Evolutionary conservation across 2,329 filamentous ascomycete genomes (phyloP).

Genomic region (Nemania sp.): DNA sequence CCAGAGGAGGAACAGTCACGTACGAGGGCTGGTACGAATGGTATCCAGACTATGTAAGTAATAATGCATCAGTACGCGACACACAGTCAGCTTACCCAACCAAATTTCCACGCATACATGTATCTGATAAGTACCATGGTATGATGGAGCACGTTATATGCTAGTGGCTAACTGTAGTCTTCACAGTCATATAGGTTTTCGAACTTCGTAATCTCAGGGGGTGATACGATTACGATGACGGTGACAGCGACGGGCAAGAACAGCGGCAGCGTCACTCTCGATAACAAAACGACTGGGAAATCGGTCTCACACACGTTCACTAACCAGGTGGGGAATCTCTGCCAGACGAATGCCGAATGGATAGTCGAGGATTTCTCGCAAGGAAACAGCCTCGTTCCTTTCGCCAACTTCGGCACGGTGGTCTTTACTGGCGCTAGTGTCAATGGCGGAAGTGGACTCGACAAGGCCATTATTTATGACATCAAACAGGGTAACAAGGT

Average conservation of each 20-base stretch:
- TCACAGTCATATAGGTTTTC: slow-evolving; percentile 60
- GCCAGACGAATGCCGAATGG: slow-evolving; percentile 71
- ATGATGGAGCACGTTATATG: background rate
- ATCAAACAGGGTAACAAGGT: slow-evolving; percentile 58
- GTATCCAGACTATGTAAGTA: slow-evolving; percentile 64
- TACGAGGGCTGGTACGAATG: slow-evolving; percentile 71
- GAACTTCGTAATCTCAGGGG: slow-evolving; percentile 55
- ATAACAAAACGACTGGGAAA: slow-evolving; percentile 64
- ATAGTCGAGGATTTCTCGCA: slow-evolving; percentile 68
- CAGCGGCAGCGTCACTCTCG: slow-evolving; percentile 35
- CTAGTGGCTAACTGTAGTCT: background rate
- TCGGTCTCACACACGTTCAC: slow-evolving; percentile 64
- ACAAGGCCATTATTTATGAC: slow-evolving; percentile 58
- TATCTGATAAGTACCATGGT: background rate
- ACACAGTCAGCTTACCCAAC: background rate
- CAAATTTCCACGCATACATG: background rate
- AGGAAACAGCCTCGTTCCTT: slow-evolving; percentile 55
- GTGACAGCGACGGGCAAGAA: slow-evolving; percentile 39
- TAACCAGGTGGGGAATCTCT: slow-evolving; percentile 58
- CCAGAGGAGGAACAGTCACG: slow-evolving; percentile 53
- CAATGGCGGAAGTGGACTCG: slow-evolving; percentile 52
- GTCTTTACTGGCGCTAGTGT: slow-evolving; percentile 57
- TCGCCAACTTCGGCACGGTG: slow-evolving; percentile 61
- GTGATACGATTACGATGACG: slow-evolving; percentile 47
- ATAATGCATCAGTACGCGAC: background rate